A percentile compares a stretch with the other conserved stretches of the same genome.
Conservation (phyloP, 495 filamentous ascomycete genomes). For the Lindgomyces ingoldianus region DNA sequence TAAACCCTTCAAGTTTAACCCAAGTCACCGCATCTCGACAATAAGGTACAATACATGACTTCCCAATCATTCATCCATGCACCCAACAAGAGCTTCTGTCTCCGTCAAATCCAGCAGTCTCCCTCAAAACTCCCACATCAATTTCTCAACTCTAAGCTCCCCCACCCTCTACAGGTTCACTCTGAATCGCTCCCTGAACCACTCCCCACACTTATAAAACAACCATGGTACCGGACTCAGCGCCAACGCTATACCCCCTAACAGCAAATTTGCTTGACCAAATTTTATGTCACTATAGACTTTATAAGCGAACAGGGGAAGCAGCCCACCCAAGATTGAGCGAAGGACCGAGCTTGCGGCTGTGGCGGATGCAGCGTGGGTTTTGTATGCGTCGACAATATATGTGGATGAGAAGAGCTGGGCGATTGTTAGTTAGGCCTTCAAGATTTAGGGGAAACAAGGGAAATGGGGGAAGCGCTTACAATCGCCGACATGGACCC, state of each 20-base stretch:
- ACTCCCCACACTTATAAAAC: background rate
- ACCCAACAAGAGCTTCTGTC: too few species aligned
- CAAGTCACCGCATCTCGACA: too few species aligned
- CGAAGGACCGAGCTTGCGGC: slow-evolving; percentile 1
- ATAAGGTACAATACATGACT: too few species aligned
- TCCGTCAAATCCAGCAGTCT: too few species aligned
- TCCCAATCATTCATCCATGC: too few species aligned
- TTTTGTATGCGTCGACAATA: background rate
- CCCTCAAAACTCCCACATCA: too few species aligned
- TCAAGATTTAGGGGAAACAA: background rate
- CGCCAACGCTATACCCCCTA: background rate
- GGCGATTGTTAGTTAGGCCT: background rate
- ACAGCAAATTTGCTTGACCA: background rate
- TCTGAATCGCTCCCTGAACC: background rate
- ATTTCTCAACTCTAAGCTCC: background rate
- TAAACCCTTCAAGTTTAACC: too few species aligned
- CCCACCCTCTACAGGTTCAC: background rate
- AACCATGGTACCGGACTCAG: background rate
- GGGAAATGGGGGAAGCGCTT: background rate
- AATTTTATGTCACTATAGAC: background rate
- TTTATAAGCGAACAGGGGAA: background rate
- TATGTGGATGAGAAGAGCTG: background rate
- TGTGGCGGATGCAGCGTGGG: background rate
- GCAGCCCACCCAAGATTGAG: background rate
- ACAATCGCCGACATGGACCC: background rate